Percentiles rank a stretch among this genome's conserved stretches.
phyloP scores from a whole-genome alignment of 2,329 filamentous ascomycete species.

The Cadophora sp. region DNA sequence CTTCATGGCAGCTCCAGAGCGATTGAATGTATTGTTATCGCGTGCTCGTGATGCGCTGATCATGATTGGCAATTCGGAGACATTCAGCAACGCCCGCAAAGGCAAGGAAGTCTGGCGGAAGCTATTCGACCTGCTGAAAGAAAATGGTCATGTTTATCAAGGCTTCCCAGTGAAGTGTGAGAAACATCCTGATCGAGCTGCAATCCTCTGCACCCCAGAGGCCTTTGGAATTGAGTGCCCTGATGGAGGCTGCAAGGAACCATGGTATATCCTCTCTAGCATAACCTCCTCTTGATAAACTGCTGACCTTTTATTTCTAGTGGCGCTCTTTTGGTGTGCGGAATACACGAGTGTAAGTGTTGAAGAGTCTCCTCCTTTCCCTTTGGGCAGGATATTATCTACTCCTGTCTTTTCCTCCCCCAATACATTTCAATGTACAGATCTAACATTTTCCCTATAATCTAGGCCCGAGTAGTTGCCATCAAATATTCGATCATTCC shows the following conservation, averaged over 20 bases:
- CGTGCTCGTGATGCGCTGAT: slow-evolving; percentile 70
- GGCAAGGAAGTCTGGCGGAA: slow-evolving; percentile 63
- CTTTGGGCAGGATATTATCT: too few species aligned
- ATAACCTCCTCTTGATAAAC: neutral
- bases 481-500: slow-evolving; percentile 62
- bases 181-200: slow-evolving; percentile 58
- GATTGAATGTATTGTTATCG: slow-evolving; percentile 74
- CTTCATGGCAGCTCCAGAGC: slow-evolving; percentile 70
- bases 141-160: slow-evolving; percentile 59
- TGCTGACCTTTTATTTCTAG: slow-evolving; percentile 47
- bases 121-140: slow-evolving; percentile 63
- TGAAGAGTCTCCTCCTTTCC: neutral
- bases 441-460: neutral
- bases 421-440: neutral
- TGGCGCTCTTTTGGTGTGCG: slow-evolving; percentile 59
- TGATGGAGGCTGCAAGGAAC: slow-evolving; percentile 71
- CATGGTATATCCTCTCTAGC: slow-evolving; percentile 58
- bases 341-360: slow-evolving; percentile 59
- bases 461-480: slow-evolving; percentile 59
- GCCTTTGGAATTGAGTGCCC: slow-evolving; percentile 70
- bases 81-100: slow-evolving; percentile 66
- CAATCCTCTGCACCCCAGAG: slow-evolving; percentile 54
- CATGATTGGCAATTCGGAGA: slow-evolving; percentile 73
- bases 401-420: neutral
- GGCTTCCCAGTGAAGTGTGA: slow-evolving; percentile 68